phyloP scores from a whole-genome alignment of 2,329 filamentous ascomycete genomes.

The Bertia moriformis region DNA sequence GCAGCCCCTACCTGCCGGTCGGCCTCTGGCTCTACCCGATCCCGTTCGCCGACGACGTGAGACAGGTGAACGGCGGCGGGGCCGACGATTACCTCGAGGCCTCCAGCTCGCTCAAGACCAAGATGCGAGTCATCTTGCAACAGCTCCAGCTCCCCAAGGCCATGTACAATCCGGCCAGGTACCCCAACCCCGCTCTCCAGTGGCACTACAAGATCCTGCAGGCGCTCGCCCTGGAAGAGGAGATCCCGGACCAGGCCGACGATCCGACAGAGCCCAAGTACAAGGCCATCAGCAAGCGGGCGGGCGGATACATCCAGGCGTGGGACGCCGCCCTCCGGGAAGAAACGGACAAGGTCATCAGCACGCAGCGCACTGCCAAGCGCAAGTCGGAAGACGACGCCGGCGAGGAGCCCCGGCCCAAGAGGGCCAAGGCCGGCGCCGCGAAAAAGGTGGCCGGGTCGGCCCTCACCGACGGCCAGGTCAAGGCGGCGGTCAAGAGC shows the following conservation, averaged over 20 bases:
- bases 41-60: conserved; percentile 78
- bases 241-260: conserved; percentile 57
- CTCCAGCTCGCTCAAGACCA: conserved; percentile 60
- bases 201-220: conserved; percentile 97
- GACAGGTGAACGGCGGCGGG: conserved; percentile 56
- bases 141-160: conserved; percentile 80
- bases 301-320: conserved; percentile 62
- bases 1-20: conserved; percentile 59
- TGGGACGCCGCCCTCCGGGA: conserved; percentile 60
- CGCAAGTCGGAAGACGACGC: conserved; percentile 32
- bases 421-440: conserved; percentile 25
- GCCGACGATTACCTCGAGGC: conserved; percentile 31
- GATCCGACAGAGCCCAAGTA: conserved; percentile 77
- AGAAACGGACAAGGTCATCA: conserved; percentile 22
- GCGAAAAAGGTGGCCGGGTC: conserved; percentile 16
- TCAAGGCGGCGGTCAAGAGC: conserved; percentile 27
- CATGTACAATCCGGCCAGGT: conserved; percentile 70
- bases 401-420: conserved; percentile 24
- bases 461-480: conserved; percentile 26
- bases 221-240: conserved; percentile 79
- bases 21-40: conserved; percentile 81
- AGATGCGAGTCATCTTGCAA: conserved; percentile 70
- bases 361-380: conserved; percentile 29
- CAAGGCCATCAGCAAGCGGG: conserved; percentile 77
- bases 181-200: conserved; percentile 82